Evolutionary conservation across 345 rosid genomes (phyloP).

Genomic region (Sonneratia alba): DNA sequence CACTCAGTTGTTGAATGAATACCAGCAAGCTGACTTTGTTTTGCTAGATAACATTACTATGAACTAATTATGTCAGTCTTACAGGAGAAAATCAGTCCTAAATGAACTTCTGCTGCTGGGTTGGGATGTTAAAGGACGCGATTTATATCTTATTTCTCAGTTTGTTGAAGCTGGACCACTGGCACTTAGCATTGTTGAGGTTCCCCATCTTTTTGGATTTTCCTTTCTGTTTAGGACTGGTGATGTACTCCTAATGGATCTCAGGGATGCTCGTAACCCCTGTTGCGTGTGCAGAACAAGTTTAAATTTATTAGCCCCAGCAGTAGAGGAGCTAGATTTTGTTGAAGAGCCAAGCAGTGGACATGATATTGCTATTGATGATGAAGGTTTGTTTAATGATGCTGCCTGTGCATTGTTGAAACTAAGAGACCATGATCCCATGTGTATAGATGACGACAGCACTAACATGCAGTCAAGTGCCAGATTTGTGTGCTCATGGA

Average conservation of each 20-base stretch:
- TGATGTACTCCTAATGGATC: slow-evolving; percentile 94
- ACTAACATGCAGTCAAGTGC: slow-evolving; percentile 36
- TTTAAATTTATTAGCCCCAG: slow-evolving; percentile 50
- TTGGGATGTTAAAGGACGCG: slow-evolving; percentile 57
- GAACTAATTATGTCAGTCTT: slow-evolving; percentile 19
- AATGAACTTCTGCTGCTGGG: slow-evolving; percentile 62
- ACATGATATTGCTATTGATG: slow-evolving; percentile 60
- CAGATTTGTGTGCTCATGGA: slow-evolving; percentile 74
- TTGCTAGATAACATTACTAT: slow-evolving; percentile 14
- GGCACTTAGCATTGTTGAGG: slow-evolving; percentile 73
- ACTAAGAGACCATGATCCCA: slow-evolving; percentile 92
- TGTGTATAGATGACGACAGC: slow-evolving; percentile 77
- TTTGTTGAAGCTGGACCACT: slow-evolving; percentile 69
- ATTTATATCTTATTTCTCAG: slow-evolving; percentile 42
- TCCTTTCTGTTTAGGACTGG: slow-evolving; percentile 87
- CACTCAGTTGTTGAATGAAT: slow-evolving; percentile 8
- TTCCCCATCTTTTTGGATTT: slow-evolving; percentile 75
- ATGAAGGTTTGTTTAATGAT: slow-evolving; percentile 89
- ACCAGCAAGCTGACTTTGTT: slow-evolving; percentile 12
- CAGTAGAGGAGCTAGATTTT: slow-evolving; percentile 61
- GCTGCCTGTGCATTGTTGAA: slow-evolving; percentile 90
- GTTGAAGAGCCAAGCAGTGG: slow-evolving; percentile 64
- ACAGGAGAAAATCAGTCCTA: slow-evolving; percentile 57
- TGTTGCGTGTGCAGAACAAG: slow-evolving; percentile 59
- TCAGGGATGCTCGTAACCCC: slow-evolving; percentile 70